These are phyloP conservation scores for Brassica juncea DNA, from an alignment of 345 rosid species.

Conservation along the genomic window DNA sequence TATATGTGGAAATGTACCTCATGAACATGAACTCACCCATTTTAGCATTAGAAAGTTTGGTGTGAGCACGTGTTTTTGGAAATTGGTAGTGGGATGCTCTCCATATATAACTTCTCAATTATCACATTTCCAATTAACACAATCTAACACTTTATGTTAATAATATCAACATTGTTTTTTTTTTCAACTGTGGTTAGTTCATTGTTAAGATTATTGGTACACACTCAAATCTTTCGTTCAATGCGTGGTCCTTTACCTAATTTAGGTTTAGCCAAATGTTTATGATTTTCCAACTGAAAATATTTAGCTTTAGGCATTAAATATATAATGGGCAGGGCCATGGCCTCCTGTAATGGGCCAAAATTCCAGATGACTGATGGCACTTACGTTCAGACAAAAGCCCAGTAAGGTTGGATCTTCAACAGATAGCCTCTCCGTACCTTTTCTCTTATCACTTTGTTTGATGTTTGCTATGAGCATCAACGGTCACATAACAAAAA, in stretches of 20 bases:
- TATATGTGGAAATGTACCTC: constrained; percentile 3
- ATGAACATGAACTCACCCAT: neutral
- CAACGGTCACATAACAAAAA: neutral
- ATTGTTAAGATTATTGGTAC: neutral
- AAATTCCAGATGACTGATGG: constrained; percentile 34
- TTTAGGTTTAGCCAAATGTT: neutral
- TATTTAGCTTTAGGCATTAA: neutral
- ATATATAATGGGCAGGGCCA: neutral
- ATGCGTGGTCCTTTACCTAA: neutral
- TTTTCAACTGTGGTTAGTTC: neutral
- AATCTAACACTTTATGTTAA: neutral
- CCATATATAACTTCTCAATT: neutral
- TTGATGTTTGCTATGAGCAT: no score
- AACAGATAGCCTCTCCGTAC: no score
- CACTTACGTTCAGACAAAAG: constrained; percentile 28
- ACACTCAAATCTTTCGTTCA: neutral
- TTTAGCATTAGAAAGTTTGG: neutral
- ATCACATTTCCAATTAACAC: neutral
- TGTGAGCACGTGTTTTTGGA: constrained; percentile 6
- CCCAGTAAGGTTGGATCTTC: constrained; percentile 21
- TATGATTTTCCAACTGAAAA: neutral
- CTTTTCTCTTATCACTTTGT: no score
- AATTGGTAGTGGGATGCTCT: neutral
- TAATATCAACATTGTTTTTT: neutral
- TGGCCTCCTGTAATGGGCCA: constrained; percentile 38